A percentile compares a stretch with the other conserved stretches of the same genome.
Evolutionary conservation across 164 flowering plant genomes (phyloP).

Genomic region (Berberis vulgaris): DNA sequence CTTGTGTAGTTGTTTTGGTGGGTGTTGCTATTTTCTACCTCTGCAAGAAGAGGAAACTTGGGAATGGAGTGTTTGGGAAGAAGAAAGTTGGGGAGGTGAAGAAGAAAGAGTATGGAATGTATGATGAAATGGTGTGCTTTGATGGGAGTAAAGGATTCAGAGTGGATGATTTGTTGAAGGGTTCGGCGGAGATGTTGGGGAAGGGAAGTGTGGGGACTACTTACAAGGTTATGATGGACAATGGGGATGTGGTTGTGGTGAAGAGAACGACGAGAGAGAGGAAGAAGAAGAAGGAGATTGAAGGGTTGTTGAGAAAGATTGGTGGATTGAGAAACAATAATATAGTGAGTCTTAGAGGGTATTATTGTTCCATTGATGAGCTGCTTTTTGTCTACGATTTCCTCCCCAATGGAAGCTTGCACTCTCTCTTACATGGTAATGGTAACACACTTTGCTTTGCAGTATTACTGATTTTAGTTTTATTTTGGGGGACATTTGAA

Average conservation of each 20-base stretch:
- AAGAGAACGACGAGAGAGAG: constrained; percentile 33
- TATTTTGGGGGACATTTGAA: neutral
- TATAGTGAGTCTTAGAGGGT: constrained; percentile 42
- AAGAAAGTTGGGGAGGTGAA: neutral
- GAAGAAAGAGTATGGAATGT: neutral
- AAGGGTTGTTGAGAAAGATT: constrained; percentile 27
- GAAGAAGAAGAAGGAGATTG: constrained; percentile 32
- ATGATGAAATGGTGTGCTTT: constrained; percentile 24
- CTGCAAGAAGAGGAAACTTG: constrained; percentile 6
- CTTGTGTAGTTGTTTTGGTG: constrained; percentile 3
- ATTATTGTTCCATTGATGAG: constrained; percentile 35
- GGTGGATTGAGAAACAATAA: constrained; percentile 38
- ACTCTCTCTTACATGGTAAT: constrained; percentile 46
- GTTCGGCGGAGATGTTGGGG: constrained; percentile 55
- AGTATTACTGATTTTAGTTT: neutral
- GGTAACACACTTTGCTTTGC: neutral
- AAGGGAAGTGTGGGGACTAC: constrained; percentile 46
- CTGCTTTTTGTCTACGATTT: constrained; percentile 46
- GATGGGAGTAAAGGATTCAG: constrained; percentile 29
- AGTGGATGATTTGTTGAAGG: constrained; percentile 38
- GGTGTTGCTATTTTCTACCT: constrained; percentile 12
- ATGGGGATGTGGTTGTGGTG: constrained; percentile 33
- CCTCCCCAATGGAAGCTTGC: constrained; percentile 41
- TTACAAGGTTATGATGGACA: constrained; percentile 43
- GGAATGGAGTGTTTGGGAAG: constrained; percentile 3